Conservation (phyloP, 176 grass and related monocot genomes). For the Calamus simplicifolius region DNA sequence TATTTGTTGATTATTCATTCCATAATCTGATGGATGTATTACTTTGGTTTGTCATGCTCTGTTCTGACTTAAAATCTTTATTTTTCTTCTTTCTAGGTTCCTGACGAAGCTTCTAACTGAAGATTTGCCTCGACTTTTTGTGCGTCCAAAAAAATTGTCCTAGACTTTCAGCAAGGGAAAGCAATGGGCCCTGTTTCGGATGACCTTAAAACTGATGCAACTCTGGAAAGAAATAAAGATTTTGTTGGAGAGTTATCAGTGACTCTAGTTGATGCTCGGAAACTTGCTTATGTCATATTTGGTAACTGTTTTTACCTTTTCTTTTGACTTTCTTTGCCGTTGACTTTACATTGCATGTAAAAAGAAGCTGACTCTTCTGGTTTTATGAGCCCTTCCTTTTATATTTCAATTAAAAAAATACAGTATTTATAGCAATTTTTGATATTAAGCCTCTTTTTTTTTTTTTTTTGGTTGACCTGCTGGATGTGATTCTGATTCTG, state of each 20-base stretch:
- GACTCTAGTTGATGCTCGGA: slow-evolving; percentile 90
- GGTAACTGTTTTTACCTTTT: slow-evolving; percentile 20
- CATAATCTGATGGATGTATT: background rate
- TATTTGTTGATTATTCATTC: background rate
- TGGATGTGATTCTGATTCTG: no score
- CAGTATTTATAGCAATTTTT: no score
- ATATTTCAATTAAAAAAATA: no score
- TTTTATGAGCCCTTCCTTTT: no score
- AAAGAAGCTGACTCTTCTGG: no score
- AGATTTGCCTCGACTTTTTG: slow-evolving; percentile 92
- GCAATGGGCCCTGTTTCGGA: slow-evolving; percentile 67
- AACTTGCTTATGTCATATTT: slow-evolving; percentile 82
- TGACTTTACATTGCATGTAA: background rate
- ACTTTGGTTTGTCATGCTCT: no score
- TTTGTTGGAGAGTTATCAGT: slow-evolving; percentile 89
- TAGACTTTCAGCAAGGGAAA: slow-evolving; percentile 92
- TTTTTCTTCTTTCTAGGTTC: slow-evolving; percentile 47
- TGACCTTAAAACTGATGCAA: slow-evolving; percentile 24
- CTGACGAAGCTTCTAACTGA: slow-evolving; percentile 88
- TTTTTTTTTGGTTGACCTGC: no score
- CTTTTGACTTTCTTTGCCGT: background rate
- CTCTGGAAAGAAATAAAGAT: slow-evolving; percentile 87
- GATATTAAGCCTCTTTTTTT: no score
- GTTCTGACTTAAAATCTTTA: no score
- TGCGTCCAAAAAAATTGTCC: slow-evolving; percentile 89